Evolutionary conservation across 2,329 filamentous ascomycete genomes (phyloP), one percentile per base, ranked within the genome.

Genomic region (Exophiala viscosa): DNA sequence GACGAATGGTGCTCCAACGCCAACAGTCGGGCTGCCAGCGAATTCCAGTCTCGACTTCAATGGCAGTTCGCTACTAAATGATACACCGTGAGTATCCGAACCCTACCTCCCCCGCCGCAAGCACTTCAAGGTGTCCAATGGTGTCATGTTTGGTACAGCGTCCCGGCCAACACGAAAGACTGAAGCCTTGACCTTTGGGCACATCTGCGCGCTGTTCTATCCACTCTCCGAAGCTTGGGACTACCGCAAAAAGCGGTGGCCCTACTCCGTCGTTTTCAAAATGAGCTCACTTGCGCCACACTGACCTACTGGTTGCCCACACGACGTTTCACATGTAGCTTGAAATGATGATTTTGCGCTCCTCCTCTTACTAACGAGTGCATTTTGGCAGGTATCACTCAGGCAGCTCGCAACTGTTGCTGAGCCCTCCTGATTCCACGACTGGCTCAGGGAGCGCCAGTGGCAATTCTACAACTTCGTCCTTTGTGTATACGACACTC

Each of bases 371-470:
- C 56, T 59, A 42, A 59, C 47, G 15, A 38, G 38, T 49, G 45
- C 7, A 49, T 31, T 4, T 33, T 46, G 39, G 44, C 40, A 60
- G 58, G 45, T 60, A 54, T 57, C 58, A 61, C 48, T 51, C 58
- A 5, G 23, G 23, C 32, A 59, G 48, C 45, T 54, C 74, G 64
- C 72, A 74, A 60, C 73, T 80, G 62, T 75, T 80, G 54, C 69
- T 74, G 67, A 74, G 70, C 60, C 70, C 73, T 47, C 64, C 70
- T 48, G 79, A 82, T 69, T 79, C 79, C 55, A 78, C 75, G 51
- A 77, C 75, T 51, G 79, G 78, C 64, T 80, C 75, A 59, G 75
- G 73, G 62, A 77, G 76, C 59, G 74, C 74, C 61, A 77, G 74
- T 62, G 75, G 75, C 54, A 75, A 73, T 60, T 78, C 77, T 59